Evolutionary conservation across 2,329 filamentous ascomycete species (phyloP).

Genomic region (Aspergillus ochraceus): DNA sequence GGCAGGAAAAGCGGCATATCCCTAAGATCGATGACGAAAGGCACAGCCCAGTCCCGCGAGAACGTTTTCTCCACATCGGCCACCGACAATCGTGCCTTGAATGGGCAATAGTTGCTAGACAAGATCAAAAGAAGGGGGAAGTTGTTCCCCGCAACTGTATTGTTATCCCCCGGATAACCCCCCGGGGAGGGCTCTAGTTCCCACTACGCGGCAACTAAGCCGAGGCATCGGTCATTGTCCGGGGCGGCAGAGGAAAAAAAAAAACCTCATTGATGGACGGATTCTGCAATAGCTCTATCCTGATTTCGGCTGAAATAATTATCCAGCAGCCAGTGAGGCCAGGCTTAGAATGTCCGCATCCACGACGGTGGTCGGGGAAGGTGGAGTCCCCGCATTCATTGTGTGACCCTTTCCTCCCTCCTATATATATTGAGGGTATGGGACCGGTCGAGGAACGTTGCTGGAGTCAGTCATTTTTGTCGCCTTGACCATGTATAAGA

Average conservation of each 20-base stretch:
- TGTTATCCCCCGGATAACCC: background rate
- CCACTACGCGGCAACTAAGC: background rate
- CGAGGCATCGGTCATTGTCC: background rate
- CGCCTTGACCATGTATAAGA: background rate
- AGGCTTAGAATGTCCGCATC: background rate
- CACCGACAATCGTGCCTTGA: slow-evolving; percentile 5
- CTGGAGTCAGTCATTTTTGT: background rate
- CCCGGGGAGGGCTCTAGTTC: background rate
- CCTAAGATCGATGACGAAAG: background rate
- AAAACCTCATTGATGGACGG: background rate
- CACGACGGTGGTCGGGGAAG: background rate
- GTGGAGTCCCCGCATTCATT: background rate
- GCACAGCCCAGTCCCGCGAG: background rate
- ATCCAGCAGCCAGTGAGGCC: background rate
- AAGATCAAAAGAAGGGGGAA: background rate
- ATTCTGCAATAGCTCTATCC: background rate
- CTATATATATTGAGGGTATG: background rate
- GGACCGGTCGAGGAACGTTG: background rate
- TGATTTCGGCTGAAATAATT: background rate
- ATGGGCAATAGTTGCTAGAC: background rate
- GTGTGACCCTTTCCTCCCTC: background rate
- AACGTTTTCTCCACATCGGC: background rate
- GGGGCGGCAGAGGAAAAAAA: background rate
- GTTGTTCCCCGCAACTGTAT: background rate
- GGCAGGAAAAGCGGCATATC: background rate